phyloP scores from a whole-genome alignment of 768 basidiomycete species.

The Dioszegia crocea region DNA sequence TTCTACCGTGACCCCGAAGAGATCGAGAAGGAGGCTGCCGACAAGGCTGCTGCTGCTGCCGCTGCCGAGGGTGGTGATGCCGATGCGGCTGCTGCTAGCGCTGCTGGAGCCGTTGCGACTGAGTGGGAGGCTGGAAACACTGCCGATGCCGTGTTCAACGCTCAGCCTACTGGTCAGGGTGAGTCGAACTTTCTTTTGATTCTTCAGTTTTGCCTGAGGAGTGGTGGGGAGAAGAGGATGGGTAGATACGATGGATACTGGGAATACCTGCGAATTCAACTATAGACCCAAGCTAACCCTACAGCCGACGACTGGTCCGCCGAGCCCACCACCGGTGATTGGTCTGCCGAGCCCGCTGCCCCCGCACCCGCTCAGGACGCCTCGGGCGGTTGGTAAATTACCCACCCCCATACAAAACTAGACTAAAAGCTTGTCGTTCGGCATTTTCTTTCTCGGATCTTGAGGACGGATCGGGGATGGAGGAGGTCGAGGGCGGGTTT shows the following conservation, averaged over 20 bases:
- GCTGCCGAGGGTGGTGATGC: slow-evolving; percentile 57
- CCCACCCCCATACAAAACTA: not conserved
- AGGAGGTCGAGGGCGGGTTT: not conserved
- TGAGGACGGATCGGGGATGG: not conserved
- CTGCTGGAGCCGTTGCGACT: slow-evolving; percentile 44
- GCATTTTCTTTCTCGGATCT: too few species aligned
- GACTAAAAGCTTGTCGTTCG: too few species aligned
- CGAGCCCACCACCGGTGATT: slow-evolving; percentile 64
- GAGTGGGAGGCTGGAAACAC: slow-evolving; percentile 60
- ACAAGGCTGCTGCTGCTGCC: slow-evolving; percentile 85
- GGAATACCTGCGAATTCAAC: not conserved
- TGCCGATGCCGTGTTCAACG: slow-evolving; percentile 70
- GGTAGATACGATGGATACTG: not conserved
- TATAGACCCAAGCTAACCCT: not conserved
- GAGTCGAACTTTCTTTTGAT: slow-evolving; percentile 36
- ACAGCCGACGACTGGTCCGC: slow-evolving; percentile 78
- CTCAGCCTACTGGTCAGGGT: slow-evolving; percentile 52
- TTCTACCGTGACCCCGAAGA: slow-evolving; percentile 99
- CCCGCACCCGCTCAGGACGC: slow-evolving; percentile 26
- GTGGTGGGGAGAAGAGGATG: slow-evolving; percentile 14
- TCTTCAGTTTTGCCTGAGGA: slow-evolving; percentile 49
- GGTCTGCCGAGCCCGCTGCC: slow-evolving; percentile 73
- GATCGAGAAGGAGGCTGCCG: slow-evolving; percentile 91
- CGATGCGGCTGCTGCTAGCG: slow-evolving; percentile 55
- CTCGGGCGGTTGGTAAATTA: slow-evolving; percentile 39